Conservation (phyloP, 164 flowering plant genomes). For the Macadamia integrifolia region DNA sequence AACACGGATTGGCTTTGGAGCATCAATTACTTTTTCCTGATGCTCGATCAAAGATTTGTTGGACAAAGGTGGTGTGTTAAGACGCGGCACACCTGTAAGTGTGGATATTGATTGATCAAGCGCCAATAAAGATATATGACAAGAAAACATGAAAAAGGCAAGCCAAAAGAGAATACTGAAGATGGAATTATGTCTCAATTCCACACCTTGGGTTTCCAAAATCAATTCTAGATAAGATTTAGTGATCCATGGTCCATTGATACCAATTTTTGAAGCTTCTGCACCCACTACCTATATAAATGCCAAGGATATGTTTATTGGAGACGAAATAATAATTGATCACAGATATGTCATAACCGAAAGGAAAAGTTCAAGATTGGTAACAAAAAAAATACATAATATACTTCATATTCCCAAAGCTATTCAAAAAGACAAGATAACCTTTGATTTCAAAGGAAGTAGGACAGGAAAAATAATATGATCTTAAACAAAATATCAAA, state of each 20-base stretch:
- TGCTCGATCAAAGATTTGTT: slow-evolving; percentile 27
- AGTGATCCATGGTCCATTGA: slow-evolving; percentile 92
- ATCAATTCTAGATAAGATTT: slow-evolving; percentile 95
- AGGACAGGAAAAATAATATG: not conserved
- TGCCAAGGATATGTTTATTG: slow-evolving; percentile 1
- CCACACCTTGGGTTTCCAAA: slow-evolving; percentile 80
- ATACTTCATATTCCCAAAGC: no score
- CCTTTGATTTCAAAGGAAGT: not conserved
- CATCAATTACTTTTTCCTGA: slow-evolving; percentile 53
- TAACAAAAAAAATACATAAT: no score
- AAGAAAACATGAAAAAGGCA: slow-evolving; percentile 5
- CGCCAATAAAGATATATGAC: slow-evolving; percentile 9
- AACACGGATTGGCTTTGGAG: slow-evolving; percentile 84
- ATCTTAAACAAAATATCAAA: not conserved
- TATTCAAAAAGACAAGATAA: not conserved
- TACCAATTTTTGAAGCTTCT: slow-evolving; percentile 68
- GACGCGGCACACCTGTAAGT: slow-evolving; percentile 90
- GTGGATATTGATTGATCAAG: slow-evolving; percentile 14
- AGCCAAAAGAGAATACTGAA: not conserved
- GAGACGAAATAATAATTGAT: no score
- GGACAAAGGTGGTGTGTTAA: slow-evolving; percentile 74
- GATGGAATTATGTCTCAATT: slow-evolving; percentile 1
- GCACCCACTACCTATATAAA: slow-evolving; percentile 68
- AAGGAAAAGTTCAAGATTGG: not conserved
- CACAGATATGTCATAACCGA: no score